Evolutionary conservation across 768 basidiomycete genomes (phyloP).

Genomic region (Boletus huronensis): DNA sequence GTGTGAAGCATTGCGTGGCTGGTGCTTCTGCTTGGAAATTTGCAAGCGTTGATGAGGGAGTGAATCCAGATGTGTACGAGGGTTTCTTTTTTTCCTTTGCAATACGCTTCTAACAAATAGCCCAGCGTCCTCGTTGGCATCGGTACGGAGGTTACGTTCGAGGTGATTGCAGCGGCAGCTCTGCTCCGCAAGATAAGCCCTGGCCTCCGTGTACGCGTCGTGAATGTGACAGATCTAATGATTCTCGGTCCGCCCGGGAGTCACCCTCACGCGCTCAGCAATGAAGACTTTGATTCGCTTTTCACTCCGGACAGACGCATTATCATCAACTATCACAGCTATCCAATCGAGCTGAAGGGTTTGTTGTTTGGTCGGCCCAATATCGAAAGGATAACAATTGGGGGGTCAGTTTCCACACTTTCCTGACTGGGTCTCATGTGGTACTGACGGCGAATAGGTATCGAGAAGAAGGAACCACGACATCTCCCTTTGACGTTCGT

Average conservation of each 20-base stretch:
- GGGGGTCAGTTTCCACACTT: conserved; percentile 36
- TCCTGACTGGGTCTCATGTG: neutral
- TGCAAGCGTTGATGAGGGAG: conserved; percentile 69
- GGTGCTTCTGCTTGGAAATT: conserved; percentile 87
- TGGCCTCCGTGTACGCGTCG: conserved; percentile 74
- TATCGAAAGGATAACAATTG: conserved; percentile 50
- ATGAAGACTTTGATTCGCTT: conserved; percentile 59
- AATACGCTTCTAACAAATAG: neutral
- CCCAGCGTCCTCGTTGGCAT: conserved; percentile 76
- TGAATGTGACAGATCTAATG: conserved; percentile 90
- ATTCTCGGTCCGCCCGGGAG: conserved; percentile 64
- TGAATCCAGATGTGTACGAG: conserved; percentile 64
- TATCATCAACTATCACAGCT: conserved; percentile 84
- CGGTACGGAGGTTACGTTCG: conserved; percentile 85
- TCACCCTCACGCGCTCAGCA: conserved; percentile 72
- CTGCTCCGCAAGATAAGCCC: conserved; percentile 70
- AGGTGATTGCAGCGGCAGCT: conserved; percentile 82
- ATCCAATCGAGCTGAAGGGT: conserved; percentile 68
- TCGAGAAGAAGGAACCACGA: conserved; percentile 74
- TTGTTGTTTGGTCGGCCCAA: conserved; percentile 55
- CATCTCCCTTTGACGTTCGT: conserved; percentile 73
- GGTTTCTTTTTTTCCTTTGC: neutral
- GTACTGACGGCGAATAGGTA: conserved; percentile 36
- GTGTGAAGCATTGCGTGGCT: conserved; percentile 69
- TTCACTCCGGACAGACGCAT: conserved; percentile 70